phyloP scores from a whole-genome alignment of 1,284 basidiomycete genomes.

The Rhodotorula sp. region DNA sequence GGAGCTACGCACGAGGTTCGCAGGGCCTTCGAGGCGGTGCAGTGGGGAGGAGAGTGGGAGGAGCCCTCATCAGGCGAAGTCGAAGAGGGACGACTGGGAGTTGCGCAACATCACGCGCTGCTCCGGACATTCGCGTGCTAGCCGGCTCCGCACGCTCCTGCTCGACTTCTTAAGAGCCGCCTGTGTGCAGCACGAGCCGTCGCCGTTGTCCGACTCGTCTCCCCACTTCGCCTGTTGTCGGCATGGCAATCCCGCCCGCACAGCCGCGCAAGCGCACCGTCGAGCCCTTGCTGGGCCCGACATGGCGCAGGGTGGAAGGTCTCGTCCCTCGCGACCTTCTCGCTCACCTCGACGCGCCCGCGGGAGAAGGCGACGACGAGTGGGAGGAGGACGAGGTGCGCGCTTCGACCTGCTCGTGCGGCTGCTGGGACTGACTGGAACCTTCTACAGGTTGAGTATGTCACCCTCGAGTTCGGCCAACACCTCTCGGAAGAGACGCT shows the following conservation, averaged over 20 bases:
- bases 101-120: too few species aligned
- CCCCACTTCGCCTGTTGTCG: not conserved
- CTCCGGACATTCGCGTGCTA: too few species aligned
- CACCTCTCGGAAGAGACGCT: constrained; percentile 6
- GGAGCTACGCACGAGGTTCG: too few species aligned
- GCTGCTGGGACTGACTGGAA: not conserved
- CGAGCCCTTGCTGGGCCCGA: constrained; percentile 1
- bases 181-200: too few species aligned
- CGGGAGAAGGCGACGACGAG: constrained; percentile 15
- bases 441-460: constrained; percentile 26
- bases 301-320: constrained; percentile 5
- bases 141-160: too few species aligned
- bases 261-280: not conserved
- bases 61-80: too few species aligned
- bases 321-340: constrained; percentile 3
- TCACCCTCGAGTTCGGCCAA: constrained; percentile 33
- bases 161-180: too few species aligned
- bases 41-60: too few species aligned
- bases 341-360: not conserved
- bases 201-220: not conserved
- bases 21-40: too few species aligned
- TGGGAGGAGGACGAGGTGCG: constrained; percentile 37
- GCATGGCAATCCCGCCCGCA: not conserved
- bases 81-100: too few species aligned
- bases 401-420: too few species aligned